Evolutionary conservation across 2,329 filamentous ascomycete genomes (phyloP).

Genomic region (Claviceps spartinae): DNA sequence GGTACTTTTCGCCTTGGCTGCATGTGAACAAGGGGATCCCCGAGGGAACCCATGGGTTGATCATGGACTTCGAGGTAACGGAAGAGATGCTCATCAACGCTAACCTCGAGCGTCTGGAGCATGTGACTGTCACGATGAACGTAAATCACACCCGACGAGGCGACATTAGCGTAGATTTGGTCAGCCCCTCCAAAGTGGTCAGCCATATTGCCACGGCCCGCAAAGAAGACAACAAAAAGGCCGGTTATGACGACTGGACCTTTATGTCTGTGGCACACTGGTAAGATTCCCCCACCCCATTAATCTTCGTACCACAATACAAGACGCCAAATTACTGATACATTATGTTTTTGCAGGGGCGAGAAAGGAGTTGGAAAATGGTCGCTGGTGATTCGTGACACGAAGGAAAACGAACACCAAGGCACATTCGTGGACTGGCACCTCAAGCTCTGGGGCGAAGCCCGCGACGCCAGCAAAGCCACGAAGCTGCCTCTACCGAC

Average conservation of each 20-base stretch:
- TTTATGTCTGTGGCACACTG: slow-evolving; percentile 98
- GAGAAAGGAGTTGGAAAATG: slow-evolving; percentile 79
- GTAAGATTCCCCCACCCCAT: slow-evolving; percentile 32
- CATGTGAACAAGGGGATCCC: slow-evolving; percentile 79
- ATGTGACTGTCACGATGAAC: slow-evolving; percentile 97
- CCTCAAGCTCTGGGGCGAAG: slow-evolving; percentile 86
- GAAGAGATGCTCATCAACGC: slow-evolving; percentile 64
- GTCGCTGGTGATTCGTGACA: slow-evolving; percentile 84
- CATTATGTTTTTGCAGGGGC: slow-evolving; percentile 42
- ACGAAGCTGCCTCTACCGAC: slow-evolving; percentile 67
- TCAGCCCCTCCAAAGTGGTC: slow-evolving; percentile 67
- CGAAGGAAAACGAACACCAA: slow-evolving; percentile 57
- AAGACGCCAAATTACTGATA: neutral
- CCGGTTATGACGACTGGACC: slow-evolving; percentile 87
- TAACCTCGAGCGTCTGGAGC: slow-evolving; percentile 78
- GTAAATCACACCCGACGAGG: slow-evolving; percentile 75
- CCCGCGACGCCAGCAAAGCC: slow-evolving; percentile 62
- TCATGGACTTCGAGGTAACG: slow-evolving; percentile 71
- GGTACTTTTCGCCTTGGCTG: slow-evolving; percentile 88
- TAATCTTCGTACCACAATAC: neutral
- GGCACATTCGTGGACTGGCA: slow-evolving; percentile 86
- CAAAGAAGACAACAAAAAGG: slow-evolving; percentile 47
- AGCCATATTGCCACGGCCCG: slow-evolving; percentile 74
- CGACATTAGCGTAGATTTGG: slow-evolving; percentile 82
- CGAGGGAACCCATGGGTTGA: slow-evolving; percentile 67